phyloP scores from a whole-genome alignment of 495 filamentous ascomycete genomes.

The Astrocystis sublimbata region DNA sequence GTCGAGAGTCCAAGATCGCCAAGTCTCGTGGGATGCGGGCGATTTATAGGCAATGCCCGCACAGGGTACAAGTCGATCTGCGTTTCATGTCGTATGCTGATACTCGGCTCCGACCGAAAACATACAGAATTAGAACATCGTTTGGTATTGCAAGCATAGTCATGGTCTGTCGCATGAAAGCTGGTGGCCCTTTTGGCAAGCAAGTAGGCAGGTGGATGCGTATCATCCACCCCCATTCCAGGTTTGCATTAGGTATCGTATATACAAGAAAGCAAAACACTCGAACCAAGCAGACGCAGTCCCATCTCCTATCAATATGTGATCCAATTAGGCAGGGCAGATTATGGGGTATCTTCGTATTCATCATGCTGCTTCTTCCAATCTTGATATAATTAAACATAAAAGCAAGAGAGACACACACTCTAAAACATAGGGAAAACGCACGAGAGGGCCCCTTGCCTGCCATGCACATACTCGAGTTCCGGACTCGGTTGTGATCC shows the following conservation, averaged over 20 bases:
- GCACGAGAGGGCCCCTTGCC: background rate
- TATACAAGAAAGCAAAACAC: background rate
- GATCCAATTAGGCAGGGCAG: constrained; percentile 2
- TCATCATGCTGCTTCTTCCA: background rate
- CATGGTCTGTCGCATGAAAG: background rate
- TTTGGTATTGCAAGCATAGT: background rate
- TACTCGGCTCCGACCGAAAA: constrained; percentile 1
- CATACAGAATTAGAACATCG: background rate
- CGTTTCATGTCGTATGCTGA: constrained; percentile 15
- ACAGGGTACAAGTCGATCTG: constrained; percentile 2
- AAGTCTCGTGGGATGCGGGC: background rate
- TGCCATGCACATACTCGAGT: constrained; percentile 18
- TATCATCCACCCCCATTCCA: background rate
- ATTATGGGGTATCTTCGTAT: constrained; percentile 5
- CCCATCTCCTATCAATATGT: background rate
- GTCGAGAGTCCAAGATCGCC: background rate
- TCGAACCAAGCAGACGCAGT: too few relatives aligned
- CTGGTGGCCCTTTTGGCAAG: background rate
- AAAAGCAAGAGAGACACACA: background rate
- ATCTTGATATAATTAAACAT: too few relatives aligned
- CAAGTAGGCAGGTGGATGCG: too few relatives aligned
- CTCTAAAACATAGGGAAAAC: background rate
- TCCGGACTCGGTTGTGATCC: constrained; percentile 24
- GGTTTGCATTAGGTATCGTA: background rate
- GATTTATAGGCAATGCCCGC: background rate